Percentiles rank a stretch among this genome's conserved stretches.
Conservation (phyloP, 345 rosid species). For the Psidium guajava region DNA sequence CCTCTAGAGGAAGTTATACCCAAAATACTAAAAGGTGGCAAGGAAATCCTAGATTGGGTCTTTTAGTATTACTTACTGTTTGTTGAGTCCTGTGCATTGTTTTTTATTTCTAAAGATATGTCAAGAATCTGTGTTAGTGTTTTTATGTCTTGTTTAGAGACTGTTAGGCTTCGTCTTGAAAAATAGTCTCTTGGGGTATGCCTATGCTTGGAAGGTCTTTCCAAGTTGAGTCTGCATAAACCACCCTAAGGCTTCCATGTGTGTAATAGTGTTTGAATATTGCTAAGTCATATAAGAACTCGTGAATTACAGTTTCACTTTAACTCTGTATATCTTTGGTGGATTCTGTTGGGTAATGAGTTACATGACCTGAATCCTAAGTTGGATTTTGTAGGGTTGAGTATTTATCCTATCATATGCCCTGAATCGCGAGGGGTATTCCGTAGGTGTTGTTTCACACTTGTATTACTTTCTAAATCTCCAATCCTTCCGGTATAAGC, state of each 20-base stretch:
- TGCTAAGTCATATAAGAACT: background rate
- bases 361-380: background rate
- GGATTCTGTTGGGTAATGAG: background rate
- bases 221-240: background rate
- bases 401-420: background rate
- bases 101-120: background rate
- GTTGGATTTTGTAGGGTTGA: background rate
- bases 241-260: background rate
- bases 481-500: background rate
- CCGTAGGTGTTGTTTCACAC: background rate
- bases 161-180: background rate
- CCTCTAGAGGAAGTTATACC: background rate
- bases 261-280: background rate
- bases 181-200: background rate
- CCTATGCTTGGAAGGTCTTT: background rate
- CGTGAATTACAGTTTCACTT: background rate
- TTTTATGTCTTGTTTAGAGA: background rate
- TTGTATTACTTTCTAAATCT: background rate
- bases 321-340: background rate
- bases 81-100: background rate
- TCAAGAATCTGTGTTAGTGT: background rate
- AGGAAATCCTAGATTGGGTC: background rate
- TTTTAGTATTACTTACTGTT: background rate
- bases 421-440: background rate
- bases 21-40: background rate